These are phyloP conservation scores for Verticillium zaregamsianum DNA, from an alignment of 2,329 filamentous ascomycete species.

Conservation along the genomic window DNA sequence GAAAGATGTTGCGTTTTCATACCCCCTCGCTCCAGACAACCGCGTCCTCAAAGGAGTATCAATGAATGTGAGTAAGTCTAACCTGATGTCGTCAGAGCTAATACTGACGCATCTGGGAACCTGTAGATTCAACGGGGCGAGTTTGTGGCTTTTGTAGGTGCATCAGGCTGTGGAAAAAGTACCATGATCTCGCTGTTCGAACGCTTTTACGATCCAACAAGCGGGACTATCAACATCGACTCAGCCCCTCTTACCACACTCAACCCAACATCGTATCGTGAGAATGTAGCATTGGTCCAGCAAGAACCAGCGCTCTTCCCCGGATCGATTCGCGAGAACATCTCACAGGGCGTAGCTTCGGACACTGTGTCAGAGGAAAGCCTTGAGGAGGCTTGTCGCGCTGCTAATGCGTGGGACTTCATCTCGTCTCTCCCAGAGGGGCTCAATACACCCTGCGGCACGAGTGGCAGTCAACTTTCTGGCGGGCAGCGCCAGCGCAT, in stretches of 20 bases:
- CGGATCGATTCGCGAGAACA: constrained; percentile 51
- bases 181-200: constrained; percentile 51
- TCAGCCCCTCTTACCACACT: constrained; percentile 21
- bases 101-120: not conserved
- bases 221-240: constrained; percentile 2
- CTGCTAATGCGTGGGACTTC: constrained; percentile 54
- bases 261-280: not conserved
- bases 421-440: constrained; percentile 48
- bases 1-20: not conserved
- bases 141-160: constrained; percentile 52
- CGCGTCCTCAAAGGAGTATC: not conserved
- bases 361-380: constrained; percentile 23
- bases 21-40: not conserved
- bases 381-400: constrained; percentile 44
- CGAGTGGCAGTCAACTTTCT: constrained; percentile 63
- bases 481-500: constrained; percentile 70
- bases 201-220: constrained; percentile 22
- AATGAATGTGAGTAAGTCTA: not conserved
- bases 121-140: constrained; percentile 35
- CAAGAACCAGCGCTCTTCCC: constrained; percentile 8
- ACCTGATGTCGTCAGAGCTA: no score
- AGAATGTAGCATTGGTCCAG: constrained; percentile 3
- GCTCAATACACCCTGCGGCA: constrained; percentile 59
- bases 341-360: constrained; percentile 39
- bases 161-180: constrained; percentile 57